Base-by-base conservation (phyloP, 148 eudicot genomes). In the Polygonum maritimum region DNA sequence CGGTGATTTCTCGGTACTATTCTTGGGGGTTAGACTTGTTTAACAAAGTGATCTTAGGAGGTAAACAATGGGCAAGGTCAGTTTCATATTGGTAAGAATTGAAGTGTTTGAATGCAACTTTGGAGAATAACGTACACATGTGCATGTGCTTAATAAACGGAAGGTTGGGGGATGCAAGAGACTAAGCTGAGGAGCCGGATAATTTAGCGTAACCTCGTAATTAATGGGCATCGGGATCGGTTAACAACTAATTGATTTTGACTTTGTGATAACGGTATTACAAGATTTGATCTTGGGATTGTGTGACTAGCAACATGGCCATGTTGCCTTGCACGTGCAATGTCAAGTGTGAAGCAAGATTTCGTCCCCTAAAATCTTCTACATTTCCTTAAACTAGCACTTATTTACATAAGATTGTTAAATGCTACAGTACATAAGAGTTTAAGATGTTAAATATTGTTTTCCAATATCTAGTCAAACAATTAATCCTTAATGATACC, bases 321-420 rank as follows among this genome's bases (percentile, higher is more conserved):
- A 54, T 54, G 60, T n/a, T 54, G 60, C 19, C 60, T 54, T 54
- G 9, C 60, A 54, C 60, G 60, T 54, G 60, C 60, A 54, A 54
- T 51, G 7, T 51, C 5, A 5, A 22, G 60, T 54, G 2, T 7
- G 4, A 18, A 5, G 8, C 60, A 54, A 54, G 60, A 54, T n/a
- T 18, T 54, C 60, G 10, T 18, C 60, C 60, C 3, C 7, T n/a
- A 2, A 54, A 7, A 18, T 18, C 60, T 18, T 54, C 60, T 18
- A 15, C 15, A 15, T 7, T 2, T 48, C 13, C 9, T 48, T 14
- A 2, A 48, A 48, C 14, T 48, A 48, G 0, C 49, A 48, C 49
- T 13, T 48, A 2, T 2, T 48, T 15, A 12, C 11, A 48, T 48
- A 48, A 12, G 49, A 12, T 48, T 48, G 49, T 11, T 48, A 12